These are phyloP conservation scores for Phytophthora sansomeana DNA, from an alignment of 352 stramenopile genomes.

Conservation along the genomic window DNA sequence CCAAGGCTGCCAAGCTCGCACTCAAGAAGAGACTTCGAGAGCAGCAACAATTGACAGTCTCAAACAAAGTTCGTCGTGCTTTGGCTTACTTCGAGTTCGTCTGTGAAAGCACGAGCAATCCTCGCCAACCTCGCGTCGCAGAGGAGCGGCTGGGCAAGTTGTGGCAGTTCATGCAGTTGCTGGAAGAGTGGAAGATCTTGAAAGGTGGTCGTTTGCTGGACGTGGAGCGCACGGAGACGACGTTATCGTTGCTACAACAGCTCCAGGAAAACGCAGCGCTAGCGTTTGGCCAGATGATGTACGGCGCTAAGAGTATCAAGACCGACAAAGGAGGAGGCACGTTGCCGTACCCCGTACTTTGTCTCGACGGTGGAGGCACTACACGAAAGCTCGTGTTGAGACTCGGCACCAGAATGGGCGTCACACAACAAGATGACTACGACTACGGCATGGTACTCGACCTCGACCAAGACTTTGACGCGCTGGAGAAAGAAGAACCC, in stretches of 20 bases:
- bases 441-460: slow-evolving; percentile 77
- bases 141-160: slow-evolving; percentile 74
- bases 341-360: slow-evolving; percentile 65
- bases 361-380: slow-evolving; percentile 36
- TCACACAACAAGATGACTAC: slow-evolving; percentile 53
- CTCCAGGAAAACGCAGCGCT: slow-evolving; percentile 56
- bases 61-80: slow-evolving; percentile 64
- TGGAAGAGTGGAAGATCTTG: slow-evolving; percentile 83
- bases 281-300: slow-evolving; percentile 64
- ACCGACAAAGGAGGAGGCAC: slow-evolving; percentile 40
- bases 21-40: slow-evolving; percentile 47
- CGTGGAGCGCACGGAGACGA: slow-evolving; percentile 60
- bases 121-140: slow-evolving; percentile 28
- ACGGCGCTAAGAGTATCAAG: slow-evolving; percentile 24
- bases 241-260: slow-evolving; percentile 54
- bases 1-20: slow-evolving; percentile 53
- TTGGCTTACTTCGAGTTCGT: slow-evolving; percentile 71
- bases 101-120: slow-evolving; percentile 60
- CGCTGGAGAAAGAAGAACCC: slow-evolving; percentile 24
- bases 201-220: slow-evolving; percentile 73
- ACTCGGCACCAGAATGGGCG: slow-evolving; percentile 56
- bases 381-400: slow-evolving; percentile 56
- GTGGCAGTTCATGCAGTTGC: slow-evolving; percentile 74
- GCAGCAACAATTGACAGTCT: slow-evolving; percentile 40
- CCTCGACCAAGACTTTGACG: slow-evolving; percentile 57